Base-by-base conservation (phyloP, 306 rosid species). In the Parietaria judaica region DNA sequence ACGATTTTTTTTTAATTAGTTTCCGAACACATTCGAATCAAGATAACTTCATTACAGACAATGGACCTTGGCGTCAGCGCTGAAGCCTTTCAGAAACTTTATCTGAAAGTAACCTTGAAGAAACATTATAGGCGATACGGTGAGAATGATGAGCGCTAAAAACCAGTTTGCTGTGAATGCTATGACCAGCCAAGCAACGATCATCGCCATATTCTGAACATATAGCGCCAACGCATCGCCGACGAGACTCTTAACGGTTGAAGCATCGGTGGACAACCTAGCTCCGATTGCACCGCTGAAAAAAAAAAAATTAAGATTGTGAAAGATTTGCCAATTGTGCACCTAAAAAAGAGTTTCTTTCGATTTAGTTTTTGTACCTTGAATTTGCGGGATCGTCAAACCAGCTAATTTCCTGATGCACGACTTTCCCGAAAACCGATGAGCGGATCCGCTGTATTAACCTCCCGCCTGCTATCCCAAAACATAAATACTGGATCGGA, bases 331-430 rank as follows among this genome's bases (percentile, higher is more conserved):
- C 31, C 31, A 23, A 23, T 23, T 23, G 31, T 23, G 31, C 31
- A 23, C 31, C 2, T 23, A 23, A 23, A 23, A 23, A 23, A 23
- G 31, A 23, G 31, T 23, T 23, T 23, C 31, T 23, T 23, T 23
- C 31, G 31, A 23, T 23, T 23, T 23, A 23, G 31, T 23, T 23
- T 23, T 23, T 23, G 31, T 23, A 23, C 31, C 31, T 86, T 36
- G 95, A 86, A 75, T 89, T 71, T 60, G 85, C 88, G 12, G 65
- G 66, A 54, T 80, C 69, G 39, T 89, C 96, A 54, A 86, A 89
- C 96, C 96, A 86, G 58, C 82, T 74, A 61, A 86, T 68, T 78
- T 89, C 96, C 90, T 83, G 83, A 70, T 79, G 73, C 74, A 83
- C 73, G 58, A 86, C 76, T 68, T 79, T 86, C 72, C 86, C 76